Evolutionary conservation across 2,329 filamentous ascomycete species (phyloP).

Genomic region (Penicillium nordicum): DNA sequence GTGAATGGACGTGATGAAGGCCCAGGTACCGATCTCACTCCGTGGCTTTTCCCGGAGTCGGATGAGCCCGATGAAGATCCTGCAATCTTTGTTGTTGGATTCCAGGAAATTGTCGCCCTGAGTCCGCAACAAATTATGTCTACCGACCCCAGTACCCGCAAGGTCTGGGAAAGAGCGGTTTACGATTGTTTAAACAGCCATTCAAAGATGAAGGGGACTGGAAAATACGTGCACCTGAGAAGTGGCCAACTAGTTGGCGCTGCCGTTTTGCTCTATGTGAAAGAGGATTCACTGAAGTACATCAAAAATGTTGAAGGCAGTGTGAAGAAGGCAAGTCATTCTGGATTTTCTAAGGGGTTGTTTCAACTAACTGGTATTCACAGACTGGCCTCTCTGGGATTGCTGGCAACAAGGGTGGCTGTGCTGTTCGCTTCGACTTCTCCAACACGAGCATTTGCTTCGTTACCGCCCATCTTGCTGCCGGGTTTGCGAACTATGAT

Average conservation of each 20-base stretch:
- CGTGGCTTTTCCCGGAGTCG: constrained; percentile 72
- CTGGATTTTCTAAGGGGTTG: neutral
- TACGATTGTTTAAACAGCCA: constrained; percentile 71
- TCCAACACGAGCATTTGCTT: constrained; percentile 91
- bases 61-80: constrained; percentile 61
- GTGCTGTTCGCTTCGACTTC: constrained; percentile 92
- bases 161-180: constrained; percentile 82
- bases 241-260: constrained; percentile 94
- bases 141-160: constrained; percentile 81
- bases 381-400: constrained; percentile 88
- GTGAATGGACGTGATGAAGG: constrained; percentile 83
- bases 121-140: constrained; percentile 99
- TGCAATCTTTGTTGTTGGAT: constrained; percentile 84
- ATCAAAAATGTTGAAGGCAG: constrained; percentile 97
- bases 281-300: constrained; percentile 67
- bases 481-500: constrained; percentile 94
- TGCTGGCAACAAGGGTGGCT: constrained; percentile 96
- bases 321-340: constrained; percentile 69
- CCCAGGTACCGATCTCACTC: constrained; percentile 71
- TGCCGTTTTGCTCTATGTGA: constrained; percentile 87
- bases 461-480: constrained; percentile 92
- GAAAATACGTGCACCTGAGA: constrained; percentile 83
- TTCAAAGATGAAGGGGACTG: constrained; percentile 61
- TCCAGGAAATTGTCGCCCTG: constrained; percentile 97
- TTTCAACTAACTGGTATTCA: constrained; percentile 27